A percentile compares a stretch with the other conserved stretches of the same genome.
Conservation (phyloP, 2,329 filamentous ascomycete genomes). For the Nothopassalora personata region DNA sequence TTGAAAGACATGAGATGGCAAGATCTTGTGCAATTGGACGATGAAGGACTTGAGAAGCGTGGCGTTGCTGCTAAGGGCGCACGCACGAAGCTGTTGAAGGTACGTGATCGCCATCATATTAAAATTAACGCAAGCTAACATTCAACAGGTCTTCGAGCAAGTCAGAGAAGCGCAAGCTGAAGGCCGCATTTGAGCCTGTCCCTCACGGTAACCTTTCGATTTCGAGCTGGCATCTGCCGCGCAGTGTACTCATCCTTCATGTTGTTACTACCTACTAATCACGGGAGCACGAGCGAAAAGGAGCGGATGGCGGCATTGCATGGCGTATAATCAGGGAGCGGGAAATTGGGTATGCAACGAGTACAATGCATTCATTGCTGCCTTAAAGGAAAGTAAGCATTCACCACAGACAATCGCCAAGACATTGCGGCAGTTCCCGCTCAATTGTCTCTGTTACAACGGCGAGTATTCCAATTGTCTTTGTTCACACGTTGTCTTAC, state of each 20-base stretch:
- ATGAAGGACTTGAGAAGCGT: slow-evolving; percentile 84
- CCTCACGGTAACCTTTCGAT: background rate
- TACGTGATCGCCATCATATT: slow-evolving; percentile 34
- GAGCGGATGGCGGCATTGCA: slow-evolving; percentile 3
- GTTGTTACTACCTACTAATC: slow-evolving; percentile 6
- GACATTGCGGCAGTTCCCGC: background rate
- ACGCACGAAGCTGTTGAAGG: slow-evolving; percentile 96
- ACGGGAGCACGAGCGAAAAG: background rate
- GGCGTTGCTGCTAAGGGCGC: slow-evolving; percentile 94
- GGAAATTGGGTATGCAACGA: slow-evolving; percentile 1
- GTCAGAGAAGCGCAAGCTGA: slow-evolving; percentile 61
- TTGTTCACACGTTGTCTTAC: background rate
- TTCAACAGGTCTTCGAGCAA: slow-evolving; percentile 76
- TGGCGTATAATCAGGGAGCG: background rate
- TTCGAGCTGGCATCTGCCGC: slow-evolving; percentile 12
- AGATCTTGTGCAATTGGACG: slow-evolving; percentile 84
- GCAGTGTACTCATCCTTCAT: slow-evolving; percentile 8
- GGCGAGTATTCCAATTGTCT: background rate
- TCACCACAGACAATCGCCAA: background rate
- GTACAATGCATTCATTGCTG: slow-evolving; percentile 4
- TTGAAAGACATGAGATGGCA: slow-evolving; percentile 97
- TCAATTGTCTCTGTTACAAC: background rate
- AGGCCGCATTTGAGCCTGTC: slow-evolving; percentile 26
- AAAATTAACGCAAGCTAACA: slow-evolving; percentile 28
- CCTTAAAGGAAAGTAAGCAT: background rate